Evolutionary conservation across 805 yeast genomes (phyloP), one percentile per base, ranked within the genome.

Genomic region (Yarrowia osloensis): DNA sequence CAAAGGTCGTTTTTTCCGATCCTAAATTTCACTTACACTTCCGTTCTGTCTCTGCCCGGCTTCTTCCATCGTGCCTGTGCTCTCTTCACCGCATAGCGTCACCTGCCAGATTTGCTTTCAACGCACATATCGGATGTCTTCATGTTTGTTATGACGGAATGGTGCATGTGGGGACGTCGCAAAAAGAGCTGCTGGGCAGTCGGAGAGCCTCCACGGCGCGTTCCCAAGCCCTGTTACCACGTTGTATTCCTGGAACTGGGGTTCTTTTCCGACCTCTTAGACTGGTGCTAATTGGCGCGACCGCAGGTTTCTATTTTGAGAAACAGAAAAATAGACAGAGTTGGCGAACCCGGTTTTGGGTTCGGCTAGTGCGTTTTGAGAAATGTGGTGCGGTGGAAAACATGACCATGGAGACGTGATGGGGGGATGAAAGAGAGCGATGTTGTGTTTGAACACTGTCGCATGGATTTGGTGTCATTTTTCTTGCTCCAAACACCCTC

Each of bases 101-200:
- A 19, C 35, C 54, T 49, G 57, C 57, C 57, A 50, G 40, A 50
- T 50, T 50, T 50, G 57, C 57, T 50, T 50, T 50, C 39, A 22
- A 50, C 22, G 57, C 57, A 50, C 57, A 31, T 50, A 50, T 50
- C 29, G 40, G 3, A 50, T 50, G 57, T 50, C 46, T 40, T 12
- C 28, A 21, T 21, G 57, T 21, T 50, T 50, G 57, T 31, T 50
- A 50, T 50, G 57, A 50, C 57, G 57, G 57, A 13, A n/a, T 11
- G 21, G 39, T 33, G 57, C 57, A 50, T 50, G 57, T 15, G 28
- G 28, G 28, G 39, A 15, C 17, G 6, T 7, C 4, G 46, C 46
- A 21, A 40, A 19, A 2, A 5, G 26, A 21, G 24, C 9, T 40
- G 12, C 46, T 21, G 15, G 24, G 24, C 8, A 19, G 46, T 37